Conservation (phyloP, 2,329 filamentous ascomycete genomes). For the Zasmidium angulare region DNA sequence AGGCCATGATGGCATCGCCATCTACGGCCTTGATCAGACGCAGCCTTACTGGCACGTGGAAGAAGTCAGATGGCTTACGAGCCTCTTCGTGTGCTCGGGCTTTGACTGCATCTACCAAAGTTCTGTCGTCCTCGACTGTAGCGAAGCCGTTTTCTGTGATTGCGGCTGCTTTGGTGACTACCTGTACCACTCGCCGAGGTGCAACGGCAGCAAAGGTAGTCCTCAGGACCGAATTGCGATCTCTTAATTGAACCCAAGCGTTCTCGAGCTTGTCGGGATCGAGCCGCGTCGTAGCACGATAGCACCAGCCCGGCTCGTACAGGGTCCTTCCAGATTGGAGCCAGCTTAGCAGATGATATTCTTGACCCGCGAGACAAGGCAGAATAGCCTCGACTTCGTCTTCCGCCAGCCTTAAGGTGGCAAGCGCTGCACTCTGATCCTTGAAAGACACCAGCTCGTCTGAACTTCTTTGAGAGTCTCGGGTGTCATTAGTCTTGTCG, state of each 20-base stretch:
- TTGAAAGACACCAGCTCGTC: constrained; percentile 1
- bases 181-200: constrained; percentile 2
- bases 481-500: background rate
- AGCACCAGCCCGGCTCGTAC: constrained; percentile 17
- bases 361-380: constrained; percentile 16
- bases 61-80: constrained; percentile 13
- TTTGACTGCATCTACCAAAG: constrained; percentile 9
- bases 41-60: constrained; percentile 11
- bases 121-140: background rate
- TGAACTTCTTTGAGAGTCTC: background rate
- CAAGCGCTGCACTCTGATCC: constrained; percentile 4
- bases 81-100: constrained; percentile 6
- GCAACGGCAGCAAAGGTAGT: constrained; percentile 11
- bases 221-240: constrained; percentile 14
- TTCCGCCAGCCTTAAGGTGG: background rate
- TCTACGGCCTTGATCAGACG: constrained; percentile 8
- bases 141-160: constrained; percentile 7
- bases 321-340: constrained; percentile 13
- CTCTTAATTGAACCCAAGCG: constrained; percentile 11
- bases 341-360: constrained; percentile 16
- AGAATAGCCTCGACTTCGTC: constrained; percentile 12
- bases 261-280: constrained; percentile 1
- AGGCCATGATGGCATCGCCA: constrained; percentile 15
- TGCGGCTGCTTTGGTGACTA: constrained; percentile 6
- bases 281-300: constrained; percentile 4